Conservation (phyloP, 2,329 filamentous ascomycete genomes). For the Aspergillus sp. region DNA sequence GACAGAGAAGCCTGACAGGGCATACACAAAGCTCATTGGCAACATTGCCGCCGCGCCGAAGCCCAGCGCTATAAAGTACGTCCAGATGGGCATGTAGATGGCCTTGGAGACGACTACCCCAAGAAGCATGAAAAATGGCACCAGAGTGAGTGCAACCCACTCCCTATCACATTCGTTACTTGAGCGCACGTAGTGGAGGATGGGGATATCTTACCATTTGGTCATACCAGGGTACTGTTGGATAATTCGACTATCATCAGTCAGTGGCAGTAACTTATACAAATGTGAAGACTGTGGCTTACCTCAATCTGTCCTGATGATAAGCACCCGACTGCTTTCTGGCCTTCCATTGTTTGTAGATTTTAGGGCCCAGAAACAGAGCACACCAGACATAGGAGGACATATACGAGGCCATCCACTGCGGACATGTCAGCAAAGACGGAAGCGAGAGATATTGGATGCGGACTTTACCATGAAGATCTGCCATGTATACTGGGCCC, state of each 20-base stretch:
- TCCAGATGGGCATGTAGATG: conserved; percentile 61
- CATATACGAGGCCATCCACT: conserved; percentile 48
- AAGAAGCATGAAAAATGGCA: conserved; percentile 46
- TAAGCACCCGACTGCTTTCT: background rate
- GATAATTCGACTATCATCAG: conserved; percentile 40
- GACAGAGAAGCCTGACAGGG: conserved; percentile 56
- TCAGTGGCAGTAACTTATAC: background rate
- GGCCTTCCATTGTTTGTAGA: conserved; percentile 1
- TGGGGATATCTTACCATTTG: background rate
- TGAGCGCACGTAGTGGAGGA: background rate
- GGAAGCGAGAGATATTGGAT: conserved; percentile 39
- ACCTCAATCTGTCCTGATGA: conserved; percentile 4
- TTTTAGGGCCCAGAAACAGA: background rate
- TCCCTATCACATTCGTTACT: background rate
- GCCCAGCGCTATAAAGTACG: conserved; percentile 57
- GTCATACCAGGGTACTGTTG: conserved; percentile 51
- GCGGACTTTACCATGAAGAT: conserved; percentile 21
- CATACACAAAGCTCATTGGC: conserved; percentile 60
- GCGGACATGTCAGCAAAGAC: conserved; percentile 61
- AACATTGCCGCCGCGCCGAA: conserved; percentile 58
- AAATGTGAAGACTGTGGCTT: background rate
- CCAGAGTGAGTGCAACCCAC: conserved; percentile 43
- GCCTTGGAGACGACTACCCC: conserved; percentile 49
- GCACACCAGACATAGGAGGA: conserved; percentile 3
- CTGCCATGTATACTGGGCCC: conserved; percentile 58